Base-by-base conservation (phyloP, 106 monocot genomes). In the Dendrobium nobile region DNA sequence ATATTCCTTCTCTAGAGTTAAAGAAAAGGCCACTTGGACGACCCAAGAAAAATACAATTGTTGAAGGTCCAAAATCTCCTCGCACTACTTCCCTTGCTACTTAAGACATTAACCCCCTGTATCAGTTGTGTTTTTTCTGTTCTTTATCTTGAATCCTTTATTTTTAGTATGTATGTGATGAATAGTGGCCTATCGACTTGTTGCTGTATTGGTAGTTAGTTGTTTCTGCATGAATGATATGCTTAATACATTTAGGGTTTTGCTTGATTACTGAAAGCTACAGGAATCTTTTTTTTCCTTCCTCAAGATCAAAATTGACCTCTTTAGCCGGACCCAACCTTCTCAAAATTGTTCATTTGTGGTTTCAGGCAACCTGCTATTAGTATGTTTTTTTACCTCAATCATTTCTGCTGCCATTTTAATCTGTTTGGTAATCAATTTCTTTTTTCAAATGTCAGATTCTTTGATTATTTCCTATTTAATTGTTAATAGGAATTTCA, bases 21-120 rank as follows among this genome's bases (percentile, higher is more conserved):
- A 73, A 67, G 67, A 67, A 73, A 73, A 73, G 40, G 41, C 41
- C 73, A 73, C 40, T 73, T 18, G 40, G 73, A 0, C 73, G 73
- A 37, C 73, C 41, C 16, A 73, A 24, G 41, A 73, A 73, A 73
- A 73, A 37, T 19, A 9, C 24, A 7, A 9, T 67, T 26, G 27
- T 28, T 67, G 67, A 67, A 67, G 67, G 67, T 17, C 41, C 41
- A 17, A 17, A 11, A 24, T 8, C 33, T 19, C 73, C 73, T 73
- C 73, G 15, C 15, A 10, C 73, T 73, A 42, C 22, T 27, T 6
- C 27, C 67, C 26, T 19, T 26, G 67, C 67, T 27, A 67, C 19
- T 67, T 67, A 67, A 67, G 67, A 6, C 67, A 27, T 8, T 27
- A 27, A 67, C 22, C 26, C 26, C 1, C 24, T 27, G 64, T 27